A percentile compares a stretch with the other conserved stretches of the same genome.
phyloP scores from a whole-genome alignment of 164 flowering plant genomes.

The Saururus chinensis region DNA sequence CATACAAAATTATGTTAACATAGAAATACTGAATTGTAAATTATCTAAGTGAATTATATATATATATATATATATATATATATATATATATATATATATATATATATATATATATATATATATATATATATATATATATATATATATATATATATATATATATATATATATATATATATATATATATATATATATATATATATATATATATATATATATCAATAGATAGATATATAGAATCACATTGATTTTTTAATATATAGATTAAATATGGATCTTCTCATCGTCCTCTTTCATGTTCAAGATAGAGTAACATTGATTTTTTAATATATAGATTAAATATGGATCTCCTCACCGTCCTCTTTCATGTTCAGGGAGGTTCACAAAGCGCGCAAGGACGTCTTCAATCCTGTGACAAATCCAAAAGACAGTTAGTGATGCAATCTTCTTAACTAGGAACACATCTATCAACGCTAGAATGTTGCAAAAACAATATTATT shows the following conservation, averaged over 20 bases:
- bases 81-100: no score
- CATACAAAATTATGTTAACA: not conserved
- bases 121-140: no score
- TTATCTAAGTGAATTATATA: no score
- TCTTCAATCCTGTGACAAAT: slow-evolving; percentile 36
- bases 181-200: no score
- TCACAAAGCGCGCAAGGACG: slow-evolving; percentile 32
- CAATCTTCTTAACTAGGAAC: not conserved
- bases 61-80: no score
- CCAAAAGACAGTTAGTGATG: not conserved
- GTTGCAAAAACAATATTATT: not conserved
- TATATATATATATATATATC: no score
- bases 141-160: no score
- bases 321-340: not conserved
- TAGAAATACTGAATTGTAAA: no score
- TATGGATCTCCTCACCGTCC: slow-evolving; percentile 29
- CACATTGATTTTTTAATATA: no score
- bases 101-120: no score
- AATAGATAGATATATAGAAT: no score
- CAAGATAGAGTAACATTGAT: slow-evolving; percentile 15
- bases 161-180: no score
- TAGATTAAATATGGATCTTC: not conserved
- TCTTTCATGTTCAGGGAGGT: slow-evolving; percentile 44
- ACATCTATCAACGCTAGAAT: not conserved
- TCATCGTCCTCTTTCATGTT: slow-evolving; percentile 53